phyloP scores from a whole-genome alignment of 352 stramenopile genomes.

The Pythium sukuiense region DNA sequence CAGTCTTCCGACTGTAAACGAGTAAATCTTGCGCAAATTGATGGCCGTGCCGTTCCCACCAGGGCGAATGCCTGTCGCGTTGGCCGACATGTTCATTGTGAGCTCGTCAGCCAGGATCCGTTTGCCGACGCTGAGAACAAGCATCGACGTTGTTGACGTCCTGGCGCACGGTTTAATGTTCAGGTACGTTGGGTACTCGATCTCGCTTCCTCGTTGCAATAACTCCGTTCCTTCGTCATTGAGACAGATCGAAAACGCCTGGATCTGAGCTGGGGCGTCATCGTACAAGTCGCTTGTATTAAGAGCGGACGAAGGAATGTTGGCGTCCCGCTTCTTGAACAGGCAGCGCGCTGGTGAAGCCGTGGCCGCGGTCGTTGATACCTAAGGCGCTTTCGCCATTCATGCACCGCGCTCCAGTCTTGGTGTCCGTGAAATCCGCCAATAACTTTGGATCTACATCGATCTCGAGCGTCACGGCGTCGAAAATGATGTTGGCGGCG shows the following conservation, averaged over 20 bases:
- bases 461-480: not conserved
- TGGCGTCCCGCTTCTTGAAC: not conserved
- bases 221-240: not conserved
- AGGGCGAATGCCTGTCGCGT: not conserved
- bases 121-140: not conserved
- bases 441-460: not conserved
- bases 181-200: not conserved
- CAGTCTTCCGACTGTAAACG: not conserved
- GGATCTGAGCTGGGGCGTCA: not conserved
- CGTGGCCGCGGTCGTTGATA: too few species aligned
- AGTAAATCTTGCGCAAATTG: constrained; percentile 3
- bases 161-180: not conserved
- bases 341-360: not conserved
- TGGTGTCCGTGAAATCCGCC: not conserved
- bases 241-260: not conserved
- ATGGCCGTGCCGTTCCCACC: not conserved
- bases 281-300: not conserved
- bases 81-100: not conserved
- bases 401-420: not conserved
- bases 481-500: not conserved
- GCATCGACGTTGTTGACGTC: not conserved
- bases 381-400: not conserved
- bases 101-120: not conserved
- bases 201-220: not conserved
- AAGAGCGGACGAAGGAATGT: not conserved